Conservation (phyloP, 2,329 filamentous ascomycete species). For the Setomelanomma holmii region DNA sequence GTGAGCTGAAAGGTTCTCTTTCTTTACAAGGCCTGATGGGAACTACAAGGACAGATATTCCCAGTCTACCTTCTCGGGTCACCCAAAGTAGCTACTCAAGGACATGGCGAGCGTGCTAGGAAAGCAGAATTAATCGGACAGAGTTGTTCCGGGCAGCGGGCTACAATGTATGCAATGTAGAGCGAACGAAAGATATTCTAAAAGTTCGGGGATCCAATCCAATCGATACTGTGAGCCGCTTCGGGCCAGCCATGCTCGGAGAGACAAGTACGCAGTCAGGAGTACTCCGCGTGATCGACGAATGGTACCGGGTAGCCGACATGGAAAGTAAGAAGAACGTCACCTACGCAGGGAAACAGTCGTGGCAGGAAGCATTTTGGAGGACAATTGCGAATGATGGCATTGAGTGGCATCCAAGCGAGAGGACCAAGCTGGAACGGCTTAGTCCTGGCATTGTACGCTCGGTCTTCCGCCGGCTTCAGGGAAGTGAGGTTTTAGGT, state of each 20-base stretch:
- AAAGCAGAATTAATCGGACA: not conserved
- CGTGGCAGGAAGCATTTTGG: not conserved
- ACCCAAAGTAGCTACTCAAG: not conserved
- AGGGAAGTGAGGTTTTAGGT: not conserved
- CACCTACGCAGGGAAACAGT: not conserved
- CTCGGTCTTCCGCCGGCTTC: not conserved
- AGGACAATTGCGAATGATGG: not conserved
- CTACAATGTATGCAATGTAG: not conserved
- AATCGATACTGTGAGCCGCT: not conserved
- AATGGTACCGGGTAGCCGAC: not conserved
- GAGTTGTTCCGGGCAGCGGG: not conserved
- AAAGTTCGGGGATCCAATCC: not conserved
- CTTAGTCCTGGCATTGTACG: not conserved
- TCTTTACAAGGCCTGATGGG: conserved; percentile 2
- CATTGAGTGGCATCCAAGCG: not conserved
- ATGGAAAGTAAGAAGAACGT: not conserved
- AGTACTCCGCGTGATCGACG: not conserved
- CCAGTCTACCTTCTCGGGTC: conserved; percentile 2
- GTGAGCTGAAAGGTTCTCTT: not conserved
- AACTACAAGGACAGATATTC: not conserved
- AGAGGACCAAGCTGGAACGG: not conserved
- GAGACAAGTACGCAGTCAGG: not conserved
- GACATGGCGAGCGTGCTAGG: not conserved
- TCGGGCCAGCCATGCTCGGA: not conserved
- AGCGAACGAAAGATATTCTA: not conserved